Evolutionary conservation across 805 yeast genomes (phyloP).

Genomic region (Metschnikowia rubicola): DNA sequence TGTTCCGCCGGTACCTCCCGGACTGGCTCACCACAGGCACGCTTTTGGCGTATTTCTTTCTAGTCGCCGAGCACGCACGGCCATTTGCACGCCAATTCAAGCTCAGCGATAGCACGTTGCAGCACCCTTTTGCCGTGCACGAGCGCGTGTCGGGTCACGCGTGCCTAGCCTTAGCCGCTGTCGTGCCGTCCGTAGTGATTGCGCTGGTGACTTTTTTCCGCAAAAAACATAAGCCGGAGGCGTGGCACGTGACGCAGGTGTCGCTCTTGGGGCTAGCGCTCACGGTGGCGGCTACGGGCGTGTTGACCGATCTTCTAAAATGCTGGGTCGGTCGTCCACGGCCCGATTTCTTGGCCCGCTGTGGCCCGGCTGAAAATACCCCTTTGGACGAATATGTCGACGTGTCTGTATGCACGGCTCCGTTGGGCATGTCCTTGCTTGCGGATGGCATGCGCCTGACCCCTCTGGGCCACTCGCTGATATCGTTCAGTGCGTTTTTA

Average conservation of each 20-base stretch:
- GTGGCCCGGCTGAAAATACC: constrained; percentile 13
- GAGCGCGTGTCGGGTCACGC: constrained; percentile 29
- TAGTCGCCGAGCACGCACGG: constrained; percentile 28
- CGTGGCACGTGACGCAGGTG: constrained; percentile 27
- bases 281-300: constrained; percentile 30
- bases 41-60: constrained; percentile 26
- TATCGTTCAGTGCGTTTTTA: constrained; percentile 49
- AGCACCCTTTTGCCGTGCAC: constrained; percentile 32
- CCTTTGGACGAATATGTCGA: constrained; percentile 17
- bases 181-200: constrained; percentile 25
- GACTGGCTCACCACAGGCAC: constrained; percentile 31
- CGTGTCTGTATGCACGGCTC: constrained; percentile 24
- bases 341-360: constrained; percentile 19
- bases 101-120: constrained; percentile 27
- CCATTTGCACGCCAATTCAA: constrained; percentile 38
- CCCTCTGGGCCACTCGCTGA: constrained; percentile 57
- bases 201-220: constrained; percentile 9
- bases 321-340: constrained; percentile 28
- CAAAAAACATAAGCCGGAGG: constrained; percentile 7
- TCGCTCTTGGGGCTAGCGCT: constrained; percentile 29
- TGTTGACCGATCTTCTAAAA: constrained; percentile 35
- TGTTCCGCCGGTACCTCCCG: constrained; percentile 21
- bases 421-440: constrained; percentile 25
- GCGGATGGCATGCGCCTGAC: constrained; percentile 54
- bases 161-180: constrained; percentile 28